Evolutionary conservation across 2,329 filamentous ascomycete genomes (phyloP), one percentile per base, ranked within the genome.

Genomic region (Teratosphaeriaceae sp.): DNA sequence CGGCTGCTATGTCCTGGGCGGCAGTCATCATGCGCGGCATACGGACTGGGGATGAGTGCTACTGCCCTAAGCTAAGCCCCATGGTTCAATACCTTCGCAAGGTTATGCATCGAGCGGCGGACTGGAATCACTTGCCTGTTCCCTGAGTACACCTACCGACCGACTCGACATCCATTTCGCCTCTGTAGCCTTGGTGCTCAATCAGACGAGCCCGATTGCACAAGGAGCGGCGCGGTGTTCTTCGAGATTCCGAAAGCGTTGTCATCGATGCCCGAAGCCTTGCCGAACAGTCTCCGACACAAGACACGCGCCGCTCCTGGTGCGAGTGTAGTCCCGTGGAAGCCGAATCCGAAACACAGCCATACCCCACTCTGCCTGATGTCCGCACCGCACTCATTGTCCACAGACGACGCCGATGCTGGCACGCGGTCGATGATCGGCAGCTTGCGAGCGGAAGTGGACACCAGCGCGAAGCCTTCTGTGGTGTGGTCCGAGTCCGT

Each of bases 301-400:
- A 49, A 13, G 11, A 35, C 40, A n/a, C 29, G 20, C 19, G 48
- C 51, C 18, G 38, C 52, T 2, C 48, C 53, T 3, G 49, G 53
- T 15, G 51, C 53, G 8, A 57, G 23, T 13, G 47, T 48, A 13
- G 52, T 55, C 7, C 54, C 54, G 16, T 46, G 37, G 33, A 38
- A 43, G 2, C 53, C 54, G 29, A 57, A 56, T 4, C 54, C 54
- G 33, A 48, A 57, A 22, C 44, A 45, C 13, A 53, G 39, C 45
- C 47, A 55, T 9, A 55, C 40, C 7, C 43, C 37, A 40, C 16
- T n/a, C 19, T 27, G 29, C 36, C 34, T 15, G 29, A 31, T 27
- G 8, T 39, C 36, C 27, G 9, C 20, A n/a, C 26, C 40, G 1
- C 18, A 5, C 9, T 24, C 35, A 2, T 16, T 18, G n/a, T 38